Evolutionary conservation across 176 grass and related monocot species (phyloP), one percentile per base, ranked within the genome.

Genomic region (Avena sativa): DNA sequence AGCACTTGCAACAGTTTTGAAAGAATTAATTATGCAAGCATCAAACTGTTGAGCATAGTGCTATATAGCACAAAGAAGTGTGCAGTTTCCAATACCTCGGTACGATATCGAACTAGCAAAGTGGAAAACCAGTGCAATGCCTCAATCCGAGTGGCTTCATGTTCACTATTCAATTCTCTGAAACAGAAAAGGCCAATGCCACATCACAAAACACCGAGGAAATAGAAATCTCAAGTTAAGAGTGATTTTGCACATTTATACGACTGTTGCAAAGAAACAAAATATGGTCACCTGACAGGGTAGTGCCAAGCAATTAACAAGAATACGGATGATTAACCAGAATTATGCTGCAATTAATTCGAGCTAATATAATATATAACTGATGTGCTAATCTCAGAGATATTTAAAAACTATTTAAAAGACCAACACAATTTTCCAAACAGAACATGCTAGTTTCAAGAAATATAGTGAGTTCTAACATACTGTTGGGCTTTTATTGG

Each of bases 141-240:
- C 88, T 99, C 97, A 70, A 94, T 99, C 78, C 92, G 91, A 84
- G 97, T 99, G 38, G 94, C 94, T 83, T 96, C 97, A 58, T 84
- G 93, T 75, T 90, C 92, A 86, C 89, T 99, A 83, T 78, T 92
- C 89, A 99, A 89, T 91, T 99, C 97, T 87, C 97, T 99, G 94
- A 71, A 78, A 87, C 77, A 12, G 76, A 64, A 76, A 72, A 78
- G 16, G 47, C 16, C 58, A 84, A 51, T 25, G 23, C 8, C 78
- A 79, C 30, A 64, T 66, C 28, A 76, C 17, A 81, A 81, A 58
- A 91, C 51, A 12, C 30, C 36, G 79, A 28, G 34, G 20, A 23
- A 9, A 5, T 19, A 78, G 16, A 60, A 32, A 76, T 67, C 23
- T 77, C 58, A 90, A 55, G 65, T 71, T 61, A 82, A 9, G 32